Percentiles rank a stretch among this genome's conserved stretches.
phyloP scores from a whole-genome alignment of 345 rosid species.

The Brassica juncea region DNA sequence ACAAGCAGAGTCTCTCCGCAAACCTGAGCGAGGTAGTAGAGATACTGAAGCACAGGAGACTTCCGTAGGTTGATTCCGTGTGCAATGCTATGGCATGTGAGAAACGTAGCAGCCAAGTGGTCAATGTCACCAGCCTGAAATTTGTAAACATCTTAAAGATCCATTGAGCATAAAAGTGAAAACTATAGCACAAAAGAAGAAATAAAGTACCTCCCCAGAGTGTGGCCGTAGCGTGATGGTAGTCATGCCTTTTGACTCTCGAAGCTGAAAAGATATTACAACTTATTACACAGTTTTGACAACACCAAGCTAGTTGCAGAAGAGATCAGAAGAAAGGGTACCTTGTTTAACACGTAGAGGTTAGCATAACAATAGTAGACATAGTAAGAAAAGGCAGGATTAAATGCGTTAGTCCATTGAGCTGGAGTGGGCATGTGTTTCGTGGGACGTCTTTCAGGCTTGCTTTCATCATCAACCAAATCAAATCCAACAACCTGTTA shows the following conservation, averaged over 20 bases:
- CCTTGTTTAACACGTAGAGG: slow-evolving; percentile 93
- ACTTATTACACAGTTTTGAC: slow-evolving; percentile 18
- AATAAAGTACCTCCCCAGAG: slow-evolving; percentile 80
- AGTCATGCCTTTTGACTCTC: slow-evolving; percentile 98
- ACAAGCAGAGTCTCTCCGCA: slow-evolving; percentile 17
- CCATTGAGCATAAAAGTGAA: not conserved
- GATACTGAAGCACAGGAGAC: slow-evolving; percentile 99
- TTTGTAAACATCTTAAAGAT: slow-evolving; percentile 22
- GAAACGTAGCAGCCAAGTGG: slow-evolving; percentile 99
- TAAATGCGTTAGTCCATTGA: slow-evolving; percentile 95
- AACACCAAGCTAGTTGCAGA: not conserved
- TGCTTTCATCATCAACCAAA: slow-evolving; percentile 98
- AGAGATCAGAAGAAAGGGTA: slow-evolving; percentile 27
- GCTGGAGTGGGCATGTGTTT: slow-evolving; percentile 99
- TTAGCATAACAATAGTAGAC: slow-evolving; percentile 95
- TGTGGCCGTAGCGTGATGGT: slow-evolving; percentile 95
- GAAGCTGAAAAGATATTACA: slow-evolving; percentile 56
- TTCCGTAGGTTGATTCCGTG: slow-evolving; percentile 96
- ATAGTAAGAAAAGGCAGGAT: slow-evolving; percentile 96
- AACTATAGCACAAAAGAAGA: not conserved
- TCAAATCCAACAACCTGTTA: slow-evolving; percentile 96
- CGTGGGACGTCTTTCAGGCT: slow-evolving; percentile 99
- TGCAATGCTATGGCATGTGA: slow-evolving; percentile 89
- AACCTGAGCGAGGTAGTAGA: slow-evolving; percentile 95
- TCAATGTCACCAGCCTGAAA: slow-evolving; percentile 98